These are phyloP conservation scores for Fragosphaeria purpurea DNA, from an alignment of 2,329 filamentous ascomycete genomes.

Conservation along the genomic window DNA sequence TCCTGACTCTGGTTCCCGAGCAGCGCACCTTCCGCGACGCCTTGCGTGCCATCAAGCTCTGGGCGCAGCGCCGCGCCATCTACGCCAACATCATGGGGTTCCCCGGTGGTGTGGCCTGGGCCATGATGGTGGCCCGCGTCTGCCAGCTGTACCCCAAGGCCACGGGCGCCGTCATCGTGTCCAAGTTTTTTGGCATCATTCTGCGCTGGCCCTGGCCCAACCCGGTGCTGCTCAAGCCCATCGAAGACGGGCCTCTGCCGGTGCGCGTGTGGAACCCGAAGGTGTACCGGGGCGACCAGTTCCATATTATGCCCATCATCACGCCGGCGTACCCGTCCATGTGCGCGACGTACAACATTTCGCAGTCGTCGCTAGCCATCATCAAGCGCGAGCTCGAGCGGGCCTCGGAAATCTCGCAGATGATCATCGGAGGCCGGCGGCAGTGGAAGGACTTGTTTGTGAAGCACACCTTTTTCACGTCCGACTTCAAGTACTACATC, in stretches of 20 bases:
- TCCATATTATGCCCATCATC: constrained; percentile 95
- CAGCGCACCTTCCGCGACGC: constrained; percentile 82
- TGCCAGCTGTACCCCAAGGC: constrained; percentile 95
- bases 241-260: constrained; percentile 71
- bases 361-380: constrained; percentile 71
- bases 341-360: constrained; percentile 95
- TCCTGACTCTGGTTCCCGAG: constrained; percentile 79
- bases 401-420: constrained; percentile 65
- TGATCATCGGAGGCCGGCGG: constrained; percentile 66
- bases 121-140: constrained; percentile 90
- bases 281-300: constrained; percentile 71
- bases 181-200: constrained; percentile 92
- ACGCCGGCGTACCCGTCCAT: constrained; percentile 96
- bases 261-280: constrained; percentile 92
- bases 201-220: constrained; percentile 87
- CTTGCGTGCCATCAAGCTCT: constrained; percentile 86
- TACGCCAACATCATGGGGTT: constrained; percentile 97
- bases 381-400: constrained; percentile 75
- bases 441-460: constrained; percentile 82
- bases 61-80: constrained; percentile 85
- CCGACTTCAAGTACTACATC: constrained; percentile 91
- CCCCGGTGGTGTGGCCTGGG: constrained; percentile 94
- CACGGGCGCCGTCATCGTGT: constrained; percentile 75
- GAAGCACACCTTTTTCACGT: constrained; percentile 87
- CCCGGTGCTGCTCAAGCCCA: constrained; percentile 81